phyloP scores from a whole-genome alignment of 805 yeast species.

The Myxozyma sirexii region DNA sequence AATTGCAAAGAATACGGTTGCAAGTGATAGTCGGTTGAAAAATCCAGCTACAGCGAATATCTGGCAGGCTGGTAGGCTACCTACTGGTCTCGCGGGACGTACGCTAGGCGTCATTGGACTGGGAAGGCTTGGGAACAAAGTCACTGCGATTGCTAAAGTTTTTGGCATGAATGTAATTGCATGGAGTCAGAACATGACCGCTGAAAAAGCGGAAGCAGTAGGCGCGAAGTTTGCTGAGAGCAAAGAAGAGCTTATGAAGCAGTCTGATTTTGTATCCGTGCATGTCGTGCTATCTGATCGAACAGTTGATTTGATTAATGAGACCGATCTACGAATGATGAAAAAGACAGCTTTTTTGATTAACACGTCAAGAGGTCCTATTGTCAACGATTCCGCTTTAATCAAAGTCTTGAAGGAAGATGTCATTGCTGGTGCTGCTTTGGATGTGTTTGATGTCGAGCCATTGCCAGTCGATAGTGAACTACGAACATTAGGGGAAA shows the following conservation, averaged over 20 bases:
- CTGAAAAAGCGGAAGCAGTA: conserved; percentile 12
- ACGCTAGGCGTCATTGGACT: conserved; percentile 35
- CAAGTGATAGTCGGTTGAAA: conserved; percentile 20
- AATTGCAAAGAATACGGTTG: conserved; percentile 29
- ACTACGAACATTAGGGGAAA: conserved; percentile 25
- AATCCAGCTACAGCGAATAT: conserved; percentile 10
- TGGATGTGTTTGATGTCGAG: conserved; percentile 35
- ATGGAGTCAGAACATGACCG: conserved; percentile 35
- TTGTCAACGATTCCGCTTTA: conserved; percentile 34
- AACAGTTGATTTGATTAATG: conserved; percentile 26
- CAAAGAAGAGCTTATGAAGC: conserved; percentile 30
- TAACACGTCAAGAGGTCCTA: conserved; percentile 36
- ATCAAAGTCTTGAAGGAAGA: conserved; percentile 24
- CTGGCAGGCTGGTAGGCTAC: conserved; percentile 36
- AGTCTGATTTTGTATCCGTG: conserved; percentile 34
- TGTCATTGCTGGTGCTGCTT: conserved; percentile 35
- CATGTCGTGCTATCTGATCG: conserved; percentile 29
- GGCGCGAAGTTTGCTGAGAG: conserved; percentile 20
- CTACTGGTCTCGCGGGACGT: conserved; percentile 27
- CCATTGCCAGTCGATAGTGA: conserved; percentile 33
- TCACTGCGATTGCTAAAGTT: conserved; percentile 29
- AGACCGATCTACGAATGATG: conserved; percentile 29
- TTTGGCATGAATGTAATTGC: conserved; percentile 36
- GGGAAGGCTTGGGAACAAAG: conserved; percentile 30
- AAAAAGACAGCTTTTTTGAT: conserved; percentile 34